Percentiles rank a stretch among this genome's conserved stretches.
These are phyloP conservation scores for Sphagnum contortum DNA, from an alignment of 225 moss, liverwort and hornwort species.

Conservation along the genomic window DNA sequence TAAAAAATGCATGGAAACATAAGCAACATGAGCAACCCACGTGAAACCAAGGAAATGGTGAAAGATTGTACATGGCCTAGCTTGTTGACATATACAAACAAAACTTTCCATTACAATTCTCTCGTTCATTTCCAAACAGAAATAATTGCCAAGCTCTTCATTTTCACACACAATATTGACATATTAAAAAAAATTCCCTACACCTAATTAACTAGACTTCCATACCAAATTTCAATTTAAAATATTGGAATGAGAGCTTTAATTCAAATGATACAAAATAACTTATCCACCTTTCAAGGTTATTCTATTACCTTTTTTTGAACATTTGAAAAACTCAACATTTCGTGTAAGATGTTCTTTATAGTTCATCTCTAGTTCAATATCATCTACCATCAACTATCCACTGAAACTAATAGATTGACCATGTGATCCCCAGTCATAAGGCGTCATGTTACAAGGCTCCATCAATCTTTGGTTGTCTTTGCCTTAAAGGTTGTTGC, in stretches of 20 bases:
- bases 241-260: no score
- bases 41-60: background rate
- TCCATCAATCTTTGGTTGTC: constrained; percentile 50
- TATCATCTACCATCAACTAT: constrained; percentile 47
- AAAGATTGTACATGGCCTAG: constrained; percentile 35
- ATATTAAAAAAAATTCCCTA: no score
- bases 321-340: constrained; percentile 53
- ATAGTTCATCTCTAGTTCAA: constrained; percentile 61
- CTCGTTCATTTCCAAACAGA: constrained; percentile 22
- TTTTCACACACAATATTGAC: background rate
- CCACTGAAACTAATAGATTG: constrained; percentile 29
- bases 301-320: constrained; percentile 64
- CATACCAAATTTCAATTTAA: no score
- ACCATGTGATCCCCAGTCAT: constrained; percentile 42
- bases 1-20: no score
- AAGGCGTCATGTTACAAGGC: constrained; percentile 56
- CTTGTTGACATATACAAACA: constrained; percentile 55
- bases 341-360: constrained; percentile 55
- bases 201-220: no score
- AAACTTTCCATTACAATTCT: constrained; percentile 57
- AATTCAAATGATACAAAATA: no score
- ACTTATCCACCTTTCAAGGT: no score
- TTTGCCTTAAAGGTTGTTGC: constrained; percentile 60
- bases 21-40: no score
- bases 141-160: background rate